phyloP scores from a whole-genome alignment of 2,329 filamentous ascomycete genomes.

The Cladosporium sp. region DNA sequence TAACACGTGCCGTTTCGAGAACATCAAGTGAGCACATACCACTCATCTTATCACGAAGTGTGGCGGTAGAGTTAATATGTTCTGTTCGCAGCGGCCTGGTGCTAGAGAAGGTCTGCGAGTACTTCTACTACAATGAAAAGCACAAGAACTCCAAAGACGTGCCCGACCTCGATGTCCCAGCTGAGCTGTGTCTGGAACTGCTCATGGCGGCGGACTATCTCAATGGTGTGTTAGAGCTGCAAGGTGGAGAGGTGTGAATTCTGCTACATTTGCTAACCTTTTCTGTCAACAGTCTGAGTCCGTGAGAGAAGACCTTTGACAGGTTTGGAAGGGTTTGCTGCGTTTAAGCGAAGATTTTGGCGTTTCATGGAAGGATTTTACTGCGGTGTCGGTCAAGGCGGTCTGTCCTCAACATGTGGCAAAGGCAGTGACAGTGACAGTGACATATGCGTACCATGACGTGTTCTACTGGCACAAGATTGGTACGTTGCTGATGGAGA shows the following conservation, averaged over 20 bases:
- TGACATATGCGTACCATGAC: neutral
- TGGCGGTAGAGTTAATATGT: neutral
- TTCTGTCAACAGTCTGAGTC: neutral
- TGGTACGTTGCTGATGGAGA: neutral
- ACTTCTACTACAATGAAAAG: slow-evolving; percentile 80
- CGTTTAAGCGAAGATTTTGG: neutral
- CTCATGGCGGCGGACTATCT: slow-evolving; percentile 77
- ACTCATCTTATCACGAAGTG: neutral
- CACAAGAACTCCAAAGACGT: slow-evolving; percentile 71
- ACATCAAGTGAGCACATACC: slow-evolving; percentile 65
- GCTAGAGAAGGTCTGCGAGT: slow-evolving; percentile 79
- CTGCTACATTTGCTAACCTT: neutral
- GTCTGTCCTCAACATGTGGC: neutral
- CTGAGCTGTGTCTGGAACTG: slow-evolving; percentile 76
- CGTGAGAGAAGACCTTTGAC: neutral
- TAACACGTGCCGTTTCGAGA: slow-evolving; percentile 67
- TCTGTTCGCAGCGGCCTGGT: slow-evolving; percentile 62
- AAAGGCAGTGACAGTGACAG: no score
- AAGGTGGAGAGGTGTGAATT: neutral
- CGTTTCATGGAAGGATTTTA: neutral
- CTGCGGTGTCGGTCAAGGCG: neutral
- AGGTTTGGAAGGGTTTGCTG: neutral
- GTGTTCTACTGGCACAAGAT: neutral
- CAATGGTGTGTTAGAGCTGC: slow-evolving; percentile 53
- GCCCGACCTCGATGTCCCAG: slow-evolving; percentile 77